A percentile compares a stretch with the other conserved stretches of the same genome.
Conservation (phyloP, 352 stramenopile genomes). For the Pythium insidiosum region DNA sequence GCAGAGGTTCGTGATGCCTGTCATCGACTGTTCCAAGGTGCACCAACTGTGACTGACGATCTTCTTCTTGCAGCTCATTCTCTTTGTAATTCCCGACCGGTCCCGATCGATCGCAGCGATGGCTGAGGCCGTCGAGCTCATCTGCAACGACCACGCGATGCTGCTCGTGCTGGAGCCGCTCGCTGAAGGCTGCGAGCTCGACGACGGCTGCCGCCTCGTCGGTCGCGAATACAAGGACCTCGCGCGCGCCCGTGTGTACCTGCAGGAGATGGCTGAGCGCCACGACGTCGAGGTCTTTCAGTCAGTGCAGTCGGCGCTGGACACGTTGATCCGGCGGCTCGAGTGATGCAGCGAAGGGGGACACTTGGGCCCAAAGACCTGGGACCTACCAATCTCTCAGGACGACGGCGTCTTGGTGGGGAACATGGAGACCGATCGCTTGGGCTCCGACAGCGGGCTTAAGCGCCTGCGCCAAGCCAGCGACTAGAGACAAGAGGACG, state of each 20-base stretch:
- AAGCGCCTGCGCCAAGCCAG: no score
- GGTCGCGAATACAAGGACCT: constrained; percentile 82
- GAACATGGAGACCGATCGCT: no score
- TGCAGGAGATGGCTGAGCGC: constrained; percentile 80
- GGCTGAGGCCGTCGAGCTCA: constrained; percentile 73
- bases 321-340: constrained; percentile 53
- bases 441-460: no score
- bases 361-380: no score
- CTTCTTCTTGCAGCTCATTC: constrained; percentile 30
- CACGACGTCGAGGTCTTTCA: constrained; percentile 71
- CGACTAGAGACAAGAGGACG: no score
- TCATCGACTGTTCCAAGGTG: background rate
- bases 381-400: no score
- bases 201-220: constrained; percentile 33
- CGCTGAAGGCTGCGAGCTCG: constrained; percentile 45
- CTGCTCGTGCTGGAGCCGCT: constrained; percentile 75
- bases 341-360: no score
- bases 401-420: no score
- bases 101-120: constrained; percentile 75
- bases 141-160: constrained; percentile 58
- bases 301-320: constrained; percentile 49
- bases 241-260: constrained; percentile 59
- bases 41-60: background rate
- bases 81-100: constrained; percentile 76
- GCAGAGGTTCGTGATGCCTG: constrained; percentile 33